Evolutionary conservation across 768 basidiomycete genomes (phyloP), one percentile per base, ranked within the genome.

Genomic region (Leucosporidium scottii): DNA sequence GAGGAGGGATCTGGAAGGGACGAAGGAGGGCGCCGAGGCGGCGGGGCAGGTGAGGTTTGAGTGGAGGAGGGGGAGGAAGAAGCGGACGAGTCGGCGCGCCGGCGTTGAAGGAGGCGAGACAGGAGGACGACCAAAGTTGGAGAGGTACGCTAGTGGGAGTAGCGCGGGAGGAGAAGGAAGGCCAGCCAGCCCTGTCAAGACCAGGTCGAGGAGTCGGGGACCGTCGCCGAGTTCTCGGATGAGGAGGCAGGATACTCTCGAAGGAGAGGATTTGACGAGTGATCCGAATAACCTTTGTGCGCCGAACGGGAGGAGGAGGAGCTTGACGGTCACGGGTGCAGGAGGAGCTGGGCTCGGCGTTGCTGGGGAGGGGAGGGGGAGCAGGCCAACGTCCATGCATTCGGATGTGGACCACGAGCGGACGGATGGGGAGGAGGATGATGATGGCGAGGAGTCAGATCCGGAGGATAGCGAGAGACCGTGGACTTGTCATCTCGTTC

Each of bases 401-500:
- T 44, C 39, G 39, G 39, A 44, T 8, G 15, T 44, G 39, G 39
- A 44, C 8, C 6, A 44, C 13, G 39, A 44, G 39, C 6, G 39
- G 39, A 44, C 39, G 13, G 39, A 44, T 44, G 39, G 39, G 3
- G 70, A 68, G 31, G 66, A 65, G 55, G 69, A 71, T 12, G 75
- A 74, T 39, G 76, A 84, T 2, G 90, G 82, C 0, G 86, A 88
- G 21, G 91, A 93, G 55, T 91, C 89, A 67, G 94, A 98, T 71
- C 90, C 93, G 0, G 93, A 98, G 76, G 94, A 97, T 75, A 91
- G 90, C 54, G 93, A 98, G 78, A 93, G 91, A 28, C 92, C 94
- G 0, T 98, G 93, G 93, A 86, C 87, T 56, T 97, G 93, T 75
- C 85, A 85, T 23, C 81, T 92, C 71, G 84, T 86, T 67, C 80